A percentile compares a stretch with the other conserved stretches of the same genome.
phyloP scores from a whole-genome alignment of 345 rosid genomes.

The Lepidium aucheri region DNA sequence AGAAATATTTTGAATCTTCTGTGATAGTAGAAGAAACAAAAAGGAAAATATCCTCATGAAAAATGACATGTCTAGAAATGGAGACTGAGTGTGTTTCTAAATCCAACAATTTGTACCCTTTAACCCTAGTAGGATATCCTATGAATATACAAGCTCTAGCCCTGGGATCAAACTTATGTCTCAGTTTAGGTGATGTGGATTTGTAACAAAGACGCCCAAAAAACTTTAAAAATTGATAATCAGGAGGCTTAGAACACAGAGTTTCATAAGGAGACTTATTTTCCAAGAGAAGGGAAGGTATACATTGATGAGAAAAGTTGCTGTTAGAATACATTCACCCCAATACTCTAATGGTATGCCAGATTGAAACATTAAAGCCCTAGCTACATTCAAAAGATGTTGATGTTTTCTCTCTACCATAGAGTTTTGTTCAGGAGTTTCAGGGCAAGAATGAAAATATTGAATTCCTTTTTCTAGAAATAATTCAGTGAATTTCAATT shows the following conservation, averaged over 20 bases:
- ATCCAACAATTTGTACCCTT: too few relatives aligned
- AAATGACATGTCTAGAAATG: too few relatives aligned
- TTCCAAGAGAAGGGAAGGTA: background rate
- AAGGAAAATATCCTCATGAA: too few relatives aligned
- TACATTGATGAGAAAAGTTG: background rate
- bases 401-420: background rate
- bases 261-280: background rate
- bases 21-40: too few relatives aligned
- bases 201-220: too few relatives aligned
- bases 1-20: too few relatives aligned
- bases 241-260: background rate
- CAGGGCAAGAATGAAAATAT: background rate
- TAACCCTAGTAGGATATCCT: accelerated
- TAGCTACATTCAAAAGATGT: background rate
- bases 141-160: background rate
- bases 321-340: background rate
- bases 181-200: too few relatives aligned
- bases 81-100: too few relatives aligned
- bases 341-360: background rate
- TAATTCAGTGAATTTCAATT: too few relatives aligned
- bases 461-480: background rate
- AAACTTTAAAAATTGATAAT: too few relatives aligned
- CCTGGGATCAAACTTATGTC: too few relatives aligned
- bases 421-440: background rate
- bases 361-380: background rate